These are phyloP conservation scores for Shiraia sp. DNA, from an alignment of 2,329 filamentous ascomycete species.

Conservation along the genomic window DNA sequence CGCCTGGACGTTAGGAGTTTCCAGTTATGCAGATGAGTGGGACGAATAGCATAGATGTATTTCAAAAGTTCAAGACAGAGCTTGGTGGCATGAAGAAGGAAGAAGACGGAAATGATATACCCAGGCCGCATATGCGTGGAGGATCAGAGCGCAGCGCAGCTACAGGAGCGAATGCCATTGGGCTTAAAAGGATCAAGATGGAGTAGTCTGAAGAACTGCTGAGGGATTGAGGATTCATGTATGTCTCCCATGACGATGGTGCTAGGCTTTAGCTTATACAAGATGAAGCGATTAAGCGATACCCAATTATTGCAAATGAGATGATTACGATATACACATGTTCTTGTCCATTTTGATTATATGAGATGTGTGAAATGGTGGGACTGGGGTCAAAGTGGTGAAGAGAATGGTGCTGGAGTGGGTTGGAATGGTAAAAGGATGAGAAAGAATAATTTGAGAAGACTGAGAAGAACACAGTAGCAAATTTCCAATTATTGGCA, in stretches of 20 bases:
- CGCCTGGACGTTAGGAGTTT: slow-evolving; percentile 29
- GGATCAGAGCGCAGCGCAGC: slow-evolving; percentile 13
- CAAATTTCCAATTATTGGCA: too few relatives aligned
- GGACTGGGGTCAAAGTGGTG: too few relatives aligned
- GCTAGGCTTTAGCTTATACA: slow-evolving; percentile 16
- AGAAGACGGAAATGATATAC: slow-evolving; percentile 19
- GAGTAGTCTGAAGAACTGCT: too few relatives aligned
- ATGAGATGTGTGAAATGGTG: too few relatives aligned
- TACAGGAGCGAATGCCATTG: slow-evolving; percentile 26
- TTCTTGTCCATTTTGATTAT: too few relatives aligned
- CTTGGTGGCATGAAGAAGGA: slow-evolving; percentile 9
- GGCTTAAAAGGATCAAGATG: slow-evolving; percentile 12
- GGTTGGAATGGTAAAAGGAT: too few relatives aligned
- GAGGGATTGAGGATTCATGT: background rate
- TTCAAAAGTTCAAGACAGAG: slow-evolving; percentile 4
- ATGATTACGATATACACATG: too few relatives aligned
- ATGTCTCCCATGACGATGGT: background rate
- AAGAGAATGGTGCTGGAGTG: too few relatives aligned
- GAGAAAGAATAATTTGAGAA: too few relatives aligned
- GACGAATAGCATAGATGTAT: slow-evolving; percentile 3
- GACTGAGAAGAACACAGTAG: too few relatives aligned
- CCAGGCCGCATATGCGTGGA: slow-evolving; percentile 13
- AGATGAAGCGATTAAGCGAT: slow-evolving; percentile 8
- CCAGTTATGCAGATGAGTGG: slow-evolving; percentile 11
- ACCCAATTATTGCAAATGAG: too few relatives aligned